Evolutionary conservation across 306 rosid species (phyloP).

Genomic region (Lagenaria siceraria): DNA sequence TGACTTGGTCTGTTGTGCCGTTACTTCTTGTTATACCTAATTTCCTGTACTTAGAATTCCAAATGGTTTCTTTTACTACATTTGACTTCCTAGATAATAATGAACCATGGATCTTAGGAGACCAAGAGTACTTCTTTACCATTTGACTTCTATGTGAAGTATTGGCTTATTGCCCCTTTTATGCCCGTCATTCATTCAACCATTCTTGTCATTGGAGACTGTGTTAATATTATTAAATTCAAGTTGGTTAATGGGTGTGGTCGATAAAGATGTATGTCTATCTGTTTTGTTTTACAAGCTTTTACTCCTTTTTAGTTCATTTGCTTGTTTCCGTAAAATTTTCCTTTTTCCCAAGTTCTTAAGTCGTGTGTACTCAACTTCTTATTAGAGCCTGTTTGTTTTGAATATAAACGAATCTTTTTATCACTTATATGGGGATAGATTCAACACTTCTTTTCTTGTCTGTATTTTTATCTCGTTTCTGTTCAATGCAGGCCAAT

Average conservation of each 20-base stretch:
- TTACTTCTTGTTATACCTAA: background rate
- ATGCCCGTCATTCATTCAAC: background rate
- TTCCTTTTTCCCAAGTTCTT: background rate
- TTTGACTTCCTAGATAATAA: background rate
- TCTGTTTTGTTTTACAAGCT: background rate
- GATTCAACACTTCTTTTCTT: background rate
- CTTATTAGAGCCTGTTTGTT: background rate
- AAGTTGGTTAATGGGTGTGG: background rate
- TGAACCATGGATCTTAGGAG: background rate
- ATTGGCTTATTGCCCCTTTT: background rate
- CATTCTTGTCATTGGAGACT: background rate
- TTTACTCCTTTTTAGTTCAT: background rate
- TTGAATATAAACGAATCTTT: background rate
- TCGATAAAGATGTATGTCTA: background rate
- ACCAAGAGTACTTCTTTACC: background rate
- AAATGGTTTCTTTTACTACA: background rate
- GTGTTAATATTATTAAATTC: background rate
- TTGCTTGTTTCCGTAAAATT: background rate
- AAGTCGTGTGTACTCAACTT: background rate
- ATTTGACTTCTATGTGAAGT: background rate
- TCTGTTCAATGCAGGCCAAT: conserved; percentile 33
- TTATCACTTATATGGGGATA: background rate
- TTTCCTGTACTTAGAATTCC: background rate
- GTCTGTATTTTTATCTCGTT: background rate
- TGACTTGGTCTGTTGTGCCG: background rate